Evolutionary conservation across 352 stramenopile genomes (phyloP), one percentile per base, ranked within the genome.

Genomic region (Globisporangium camurandrum): DNA sequence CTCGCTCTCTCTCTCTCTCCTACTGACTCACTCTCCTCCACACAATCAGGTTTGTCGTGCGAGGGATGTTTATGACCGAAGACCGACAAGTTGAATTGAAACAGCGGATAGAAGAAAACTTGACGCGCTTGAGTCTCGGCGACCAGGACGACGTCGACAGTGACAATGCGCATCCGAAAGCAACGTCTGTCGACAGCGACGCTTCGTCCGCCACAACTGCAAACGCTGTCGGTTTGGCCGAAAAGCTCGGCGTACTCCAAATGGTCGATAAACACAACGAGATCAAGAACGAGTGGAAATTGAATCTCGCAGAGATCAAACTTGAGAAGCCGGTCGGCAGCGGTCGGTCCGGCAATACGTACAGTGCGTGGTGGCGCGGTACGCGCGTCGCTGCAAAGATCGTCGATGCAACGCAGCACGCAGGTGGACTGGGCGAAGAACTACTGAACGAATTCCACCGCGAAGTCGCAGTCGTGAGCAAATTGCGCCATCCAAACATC

Each of bases 251-350:
- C 17, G 74, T 88, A 34, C 54, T 88, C 27, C 56, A 88, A 37
- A 91, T 91, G 76, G 78, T 91, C 17, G 75, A 88, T 59, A 86
- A 89, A 61, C n/a, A n/a, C n/a, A 88, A 88, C 53, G 80, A 89
- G 46, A 84, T 89, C 57, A 91, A 87, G 54, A 63, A 80, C 10
- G 79, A 93, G 51, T 93, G 79, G 82, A 84, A 82, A 43, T 54
- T 93, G 31, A 66, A 83, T 33, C 68, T 93, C 4, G 67, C 62
- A 4, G 82, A 93, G 40, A 80, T 93, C 30, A 75, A 71, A 19
- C 54, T 93, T 24, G 77, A 86, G 37, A 77, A 79, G 28, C 61
- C 71, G 2, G 69, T 93, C 10, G 82, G 82, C 23, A 82, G 58
- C 36, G 82, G 82, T 2, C 78, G 82, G 14, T 93, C 82, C 1